Percentiles rank a stretch among this genome's conserved stretches.
phyloP scores from a whole-genome alignment of 768 basidiomycete species.

The Boletus rubropictus region DNA sequence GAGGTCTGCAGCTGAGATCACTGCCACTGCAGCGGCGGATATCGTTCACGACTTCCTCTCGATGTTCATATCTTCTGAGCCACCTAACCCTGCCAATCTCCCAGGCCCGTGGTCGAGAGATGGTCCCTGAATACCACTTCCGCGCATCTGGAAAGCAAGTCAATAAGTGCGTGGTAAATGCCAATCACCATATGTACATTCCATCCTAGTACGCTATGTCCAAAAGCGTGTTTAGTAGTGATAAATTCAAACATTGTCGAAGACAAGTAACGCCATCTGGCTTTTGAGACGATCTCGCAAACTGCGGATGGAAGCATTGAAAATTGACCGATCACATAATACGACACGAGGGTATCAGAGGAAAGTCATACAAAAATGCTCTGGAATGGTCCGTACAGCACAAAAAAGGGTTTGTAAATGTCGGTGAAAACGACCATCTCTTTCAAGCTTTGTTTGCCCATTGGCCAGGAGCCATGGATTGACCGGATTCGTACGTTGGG shows the following conservation, averaged over 20 bases:
- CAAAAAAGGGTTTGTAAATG: background rate
- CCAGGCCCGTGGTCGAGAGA: constrained; percentile 14
- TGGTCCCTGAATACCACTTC: too few species aligned
- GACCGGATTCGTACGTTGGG: constrained; percentile 58
- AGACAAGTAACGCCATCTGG: too few species aligned
- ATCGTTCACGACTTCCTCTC: constrained; percentile 42
- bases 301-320: background rate
- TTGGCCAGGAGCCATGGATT: constrained; percentile 42
- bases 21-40: constrained; percentile 40
- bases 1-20: constrained; percentile 35
- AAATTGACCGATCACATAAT: constrained; percentile 1
- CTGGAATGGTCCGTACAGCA: constrained; percentile 17
- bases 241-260: too few species aligned
- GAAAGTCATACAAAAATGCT: constrained; percentile 8
- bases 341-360: constrained; percentile 24
- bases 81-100: constrained; percentile 17
- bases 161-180: background rate
- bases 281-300: too few species aligned
- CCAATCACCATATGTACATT: background rate
- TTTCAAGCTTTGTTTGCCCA: constrained; percentile 43
- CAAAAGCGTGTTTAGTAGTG: too few species aligned
- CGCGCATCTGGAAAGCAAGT: too few species aligned
- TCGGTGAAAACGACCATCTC: background rate
- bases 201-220: constrained; percentile 39
- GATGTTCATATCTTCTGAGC: constrained; percentile 30